Conservation (phyloP, 1,139 yeast genomes). For the Saccharomyces hybrid region DNA sequence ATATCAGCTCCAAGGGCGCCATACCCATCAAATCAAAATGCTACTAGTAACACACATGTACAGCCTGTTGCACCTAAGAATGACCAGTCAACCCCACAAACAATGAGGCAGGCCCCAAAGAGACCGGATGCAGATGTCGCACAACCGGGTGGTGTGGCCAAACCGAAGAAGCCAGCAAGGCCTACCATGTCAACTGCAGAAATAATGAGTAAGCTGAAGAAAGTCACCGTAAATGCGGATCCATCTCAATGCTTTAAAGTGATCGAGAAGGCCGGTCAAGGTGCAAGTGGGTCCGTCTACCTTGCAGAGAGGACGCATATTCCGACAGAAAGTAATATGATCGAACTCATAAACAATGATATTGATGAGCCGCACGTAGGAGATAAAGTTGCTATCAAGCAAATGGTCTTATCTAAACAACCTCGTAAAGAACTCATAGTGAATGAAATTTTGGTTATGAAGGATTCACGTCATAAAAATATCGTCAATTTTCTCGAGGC, state of each 20-base stretch:
- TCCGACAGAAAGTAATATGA: background rate
- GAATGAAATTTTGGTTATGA: slow-evolving; percentile 93
- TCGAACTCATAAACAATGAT: slow-evolving; percentile 15
- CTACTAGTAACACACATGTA: slow-evolving; percentile 23
- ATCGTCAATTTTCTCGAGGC: slow-evolving; percentile 92
- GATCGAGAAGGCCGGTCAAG: slow-evolving; percentile 97
- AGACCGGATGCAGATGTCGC: slow-evolving; percentile 30
- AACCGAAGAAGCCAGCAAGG: slow-evolving; percentile 50
- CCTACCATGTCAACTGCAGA: slow-evolving; percentile 81
- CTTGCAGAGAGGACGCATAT: slow-evolving; percentile 61
- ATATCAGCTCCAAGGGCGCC: background rate
- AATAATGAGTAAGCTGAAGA: slow-evolving; percentile 71
- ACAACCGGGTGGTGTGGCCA: slow-evolving; percentile 30
- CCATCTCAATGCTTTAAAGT: slow-evolving; percentile 82
- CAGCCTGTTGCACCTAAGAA: slow-evolving; percentile 9
- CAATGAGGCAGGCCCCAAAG: slow-evolving; percentile 32
- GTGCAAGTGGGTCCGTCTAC: slow-evolving; percentile 95
- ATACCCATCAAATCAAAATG: slow-evolving; percentile 18
- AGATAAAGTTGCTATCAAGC: slow-evolving; percentile 76
- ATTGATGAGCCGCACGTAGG: slow-evolving; percentile 35
- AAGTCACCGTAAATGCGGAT: slow-evolving; percentile 76
- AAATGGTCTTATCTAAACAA: slow-evolving; percentile 88
- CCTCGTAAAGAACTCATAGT: slow-evolving; percentile 91
- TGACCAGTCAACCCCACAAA: slow-evolving; percentile 19
- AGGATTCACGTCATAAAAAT: slow-evolving; percentile 83